Base-by-base conservation (phyloP, 2,329 filamentous ascomycete species). In the Calonectria montana region DNA sequence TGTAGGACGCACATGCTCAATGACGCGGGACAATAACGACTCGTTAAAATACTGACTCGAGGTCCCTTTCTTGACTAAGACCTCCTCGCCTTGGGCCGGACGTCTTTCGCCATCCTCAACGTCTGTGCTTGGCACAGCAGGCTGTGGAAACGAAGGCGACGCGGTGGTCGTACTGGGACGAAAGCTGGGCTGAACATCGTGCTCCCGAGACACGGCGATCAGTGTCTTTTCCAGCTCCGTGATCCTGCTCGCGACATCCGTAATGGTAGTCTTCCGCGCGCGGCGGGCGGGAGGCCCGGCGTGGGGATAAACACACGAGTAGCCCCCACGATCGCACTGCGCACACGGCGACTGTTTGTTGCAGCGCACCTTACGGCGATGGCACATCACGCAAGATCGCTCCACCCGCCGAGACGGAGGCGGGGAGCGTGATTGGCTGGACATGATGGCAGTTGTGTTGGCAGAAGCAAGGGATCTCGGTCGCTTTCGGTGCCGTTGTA, bases 341-440 rank as follows among this genome's bases (percentile, higher is more conserved):
- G 89, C 88, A 79, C 93, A 94, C 8, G 92, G 91, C 82, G 92
- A 88, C 71, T 88, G 86, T 83, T 94, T 94, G 83, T 94, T 91
- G 84, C 93, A 94, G 76, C 92, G 92, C 67, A 94, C 93, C 81
- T 93, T 92, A 68, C 91, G 84, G 62, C 85, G 84, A 13, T 84
- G 81, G 67, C 85, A 86, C 7, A 84, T 83, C 5, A 85, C 82
- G 70, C 85, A 86, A 57, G 82, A 84, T 21, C 82, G 77, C 53
- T 80, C 73, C 57, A 57, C 68, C 43, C 59, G 31, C 76, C 67
- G 71, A 13, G 31, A 25, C 18, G 64, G 9, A 6, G 68, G 61
- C 43, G 68, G 64, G 8, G 71, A 67, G 23, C 57, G 71, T n/a
- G 71, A 61, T 16, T 59, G 67, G 48, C 50, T 27, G 18, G 71